Conservation (phyloP, 257 asterid genomes). For the Jacaranda mimosifolia region DNA sequence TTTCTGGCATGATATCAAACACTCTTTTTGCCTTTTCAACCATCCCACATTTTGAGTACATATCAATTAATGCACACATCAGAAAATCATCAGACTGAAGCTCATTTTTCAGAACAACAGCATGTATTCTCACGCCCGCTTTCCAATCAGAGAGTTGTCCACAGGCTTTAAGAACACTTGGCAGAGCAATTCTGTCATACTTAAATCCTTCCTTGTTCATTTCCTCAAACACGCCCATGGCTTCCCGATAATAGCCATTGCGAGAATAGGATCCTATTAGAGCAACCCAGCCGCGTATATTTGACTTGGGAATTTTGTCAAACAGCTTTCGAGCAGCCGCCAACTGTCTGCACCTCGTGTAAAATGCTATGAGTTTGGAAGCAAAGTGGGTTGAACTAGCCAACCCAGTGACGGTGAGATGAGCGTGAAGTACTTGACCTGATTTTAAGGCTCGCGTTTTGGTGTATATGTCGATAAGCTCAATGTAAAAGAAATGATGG, state of each 20-base stretch:
- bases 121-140: conserved; percentile 62
- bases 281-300: conserved; percentile 62
- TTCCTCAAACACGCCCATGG: conserved; percentile 49
- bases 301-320: conserved; percentile 65
- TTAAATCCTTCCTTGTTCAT: conserved; percentile 52
- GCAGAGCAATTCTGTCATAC: conserved; percentile 58
- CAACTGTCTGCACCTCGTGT: conserved; percentile 49
- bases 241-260: conserved; percentile 57
- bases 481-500: conserved; percentile 42
- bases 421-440: conserved; percentile 69
- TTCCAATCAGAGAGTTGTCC: conserved; percentile 59
- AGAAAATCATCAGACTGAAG: conserved; percentile 60
- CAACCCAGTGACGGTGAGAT: conserved; percentile 56
- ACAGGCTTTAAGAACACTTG: conserved; percentile 82
- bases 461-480: conserved; percentile 49
- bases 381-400: conserved; percentile 46
- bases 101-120: conserved; percentile 51
- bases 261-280: conserved; percentile 66
- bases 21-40: conserved; percentile 59
- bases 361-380: conserved; percentile 59
- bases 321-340: conserved; percentile 63
- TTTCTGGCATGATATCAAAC: conserved; percentile 54
- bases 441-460: conserved; percentile 45
- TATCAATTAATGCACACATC: conserved; percentile 62
- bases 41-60: conserved; percentile 68